Evolutionary conservation across 1,284 basidiomycete species (phyloP).

Genomic region (Irpex rosettiformis): DNA sequence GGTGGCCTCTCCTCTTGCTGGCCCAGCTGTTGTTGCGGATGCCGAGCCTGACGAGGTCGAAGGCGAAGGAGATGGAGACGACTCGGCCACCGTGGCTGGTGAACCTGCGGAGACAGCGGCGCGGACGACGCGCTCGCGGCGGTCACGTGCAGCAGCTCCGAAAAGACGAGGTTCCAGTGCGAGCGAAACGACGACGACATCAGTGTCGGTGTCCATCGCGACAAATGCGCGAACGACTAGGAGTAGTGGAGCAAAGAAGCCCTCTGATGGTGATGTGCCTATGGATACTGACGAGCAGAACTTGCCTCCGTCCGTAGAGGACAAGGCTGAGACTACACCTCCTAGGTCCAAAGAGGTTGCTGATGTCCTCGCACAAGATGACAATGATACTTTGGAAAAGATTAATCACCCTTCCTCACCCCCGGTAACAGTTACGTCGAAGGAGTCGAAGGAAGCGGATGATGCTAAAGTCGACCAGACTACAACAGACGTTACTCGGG

Average conservation of each 20-base stretch:
- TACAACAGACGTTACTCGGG: not conserved
- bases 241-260: not conserved
- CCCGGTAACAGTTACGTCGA: not conserved
- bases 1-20: constrained; percentile 27
- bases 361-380: not conserved
- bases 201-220: constrained; percentile 29
- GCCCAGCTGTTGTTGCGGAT: constrained; percentile 23
- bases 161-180: constrained; percentile 29
- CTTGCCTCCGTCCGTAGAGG: not conserved
- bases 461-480: not conserved
- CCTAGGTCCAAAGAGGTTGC: not conserved
- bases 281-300: not conserved
- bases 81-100: constrained; percentile 20
- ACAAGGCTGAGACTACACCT: constrained; percentile 2
- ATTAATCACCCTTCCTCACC: not conserved
- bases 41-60: constrained; percentile 22
- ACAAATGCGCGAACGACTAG: constrained; percentile 17
- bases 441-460: not conserved
- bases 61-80: constrained; percentile 19
- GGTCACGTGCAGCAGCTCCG: constrained; percentile 18
- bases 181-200: constrained; percentile 30
- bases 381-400: not conserved
- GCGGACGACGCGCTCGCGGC: constrained; percentile 26
- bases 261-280: constrained; percentile 2
- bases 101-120: constrained; percentile 23